These are phyloP conservation scores for Petunia hybrid DNA, from an alignment of 305 asterid species.

Conservation along the genomic window DNA sequence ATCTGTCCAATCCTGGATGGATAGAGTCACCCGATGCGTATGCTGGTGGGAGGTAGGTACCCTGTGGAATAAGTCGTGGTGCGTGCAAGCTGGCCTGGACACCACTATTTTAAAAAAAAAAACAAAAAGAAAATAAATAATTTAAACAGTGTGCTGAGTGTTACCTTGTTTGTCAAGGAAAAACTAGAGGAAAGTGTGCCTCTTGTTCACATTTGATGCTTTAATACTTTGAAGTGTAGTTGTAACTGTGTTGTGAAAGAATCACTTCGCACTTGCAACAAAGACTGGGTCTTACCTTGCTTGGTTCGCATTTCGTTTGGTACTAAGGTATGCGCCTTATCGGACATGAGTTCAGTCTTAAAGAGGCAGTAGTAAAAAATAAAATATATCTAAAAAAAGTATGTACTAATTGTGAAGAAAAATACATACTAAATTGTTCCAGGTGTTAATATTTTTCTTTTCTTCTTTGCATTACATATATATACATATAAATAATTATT, in stretches of 20 bases:
- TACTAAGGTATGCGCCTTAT: neutral
- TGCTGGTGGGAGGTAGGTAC: too few species aligned
- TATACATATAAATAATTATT: too few species aligned
- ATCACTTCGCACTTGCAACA: neutral
- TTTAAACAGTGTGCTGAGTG: neutral
- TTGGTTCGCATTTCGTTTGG: neutral
- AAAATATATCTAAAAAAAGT: neutral
- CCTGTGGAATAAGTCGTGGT: too few species aligned
- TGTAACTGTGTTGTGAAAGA: neutral
- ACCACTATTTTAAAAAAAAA: too few species aligned
- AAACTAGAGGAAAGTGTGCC: constrained; percentile 22
- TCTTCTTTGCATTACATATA: neutral
- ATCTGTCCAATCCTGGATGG: too few species aligned
- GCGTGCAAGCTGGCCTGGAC: too few species aligned
- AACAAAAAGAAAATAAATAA: neutral
- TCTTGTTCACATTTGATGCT: neutral
- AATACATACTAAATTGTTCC: too few species aligned
- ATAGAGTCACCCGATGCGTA: too few species aligned
- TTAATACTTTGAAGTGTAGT: neutral
- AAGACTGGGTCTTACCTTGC: neutral
- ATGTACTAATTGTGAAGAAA: neutral
- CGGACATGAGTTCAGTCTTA: neutral
- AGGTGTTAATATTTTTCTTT: neutral
- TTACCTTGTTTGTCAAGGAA: constrained; percentile 10
- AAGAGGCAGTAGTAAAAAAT: neutral